phyloP scores from a whole-genome alignment of 257 asterid species.

The Ajuga chamaepitys region DNA sequence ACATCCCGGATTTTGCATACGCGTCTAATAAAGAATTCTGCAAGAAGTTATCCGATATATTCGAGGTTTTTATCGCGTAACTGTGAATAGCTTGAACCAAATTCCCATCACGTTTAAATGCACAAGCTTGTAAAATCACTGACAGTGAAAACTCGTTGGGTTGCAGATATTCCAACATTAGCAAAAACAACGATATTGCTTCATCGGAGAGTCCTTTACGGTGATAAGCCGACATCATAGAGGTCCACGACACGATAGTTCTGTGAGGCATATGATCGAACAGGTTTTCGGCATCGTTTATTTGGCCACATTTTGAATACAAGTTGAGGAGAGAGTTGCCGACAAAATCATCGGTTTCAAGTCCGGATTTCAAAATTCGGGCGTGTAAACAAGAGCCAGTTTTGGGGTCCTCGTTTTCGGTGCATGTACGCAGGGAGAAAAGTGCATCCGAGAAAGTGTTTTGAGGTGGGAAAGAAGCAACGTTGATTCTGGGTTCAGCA shows the following conservation, averaged over 20 bases:
- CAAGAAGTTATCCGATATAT: slow-evolving; percentile 24
- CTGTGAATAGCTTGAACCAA: slow-evolving; percentile 23
- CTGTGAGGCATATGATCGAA: slow-evolving; percentile 43
- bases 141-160: slow-evolving; percentile 47
- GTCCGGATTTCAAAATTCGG: slow-evolving; percentile 22
- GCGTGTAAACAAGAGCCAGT: slow-evolving; percentile 34
- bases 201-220: slow-evolving; percentile 17
- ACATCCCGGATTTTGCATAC: slow-evolving; percentile 30
- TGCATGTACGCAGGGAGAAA: slow-evolving; percentile 22
- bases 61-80: slow-evolving; percentile 21
- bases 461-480: slow-evolving; percentile 7
- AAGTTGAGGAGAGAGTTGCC: slow-evolving; percentile 26
- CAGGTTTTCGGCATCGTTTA: slow-evolving; percentile 23
- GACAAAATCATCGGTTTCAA: slow-evolving; percentile 28
- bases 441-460: slow-evolving; percentile 27
- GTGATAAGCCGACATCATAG: slow-evolving; percentile 32
- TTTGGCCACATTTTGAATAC: slow-evolving; percentile 23
- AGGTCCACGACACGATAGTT: slow-evolving; percentile 47
- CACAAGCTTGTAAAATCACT: slow-evolving; percentile 33
- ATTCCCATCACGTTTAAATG: slow-evolving; percentile 18
- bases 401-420: slow-evolving; percentile 22
- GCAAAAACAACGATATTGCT: slow-evolving; percentile 18
- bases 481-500: not conserved
- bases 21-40: slow-evolving; percentile 34
- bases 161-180: slow-evolving; percentile 31